Base-by-base conservation (phyloP, 192 early-diverging fungal species). In the Backusella luteola region DNA sequence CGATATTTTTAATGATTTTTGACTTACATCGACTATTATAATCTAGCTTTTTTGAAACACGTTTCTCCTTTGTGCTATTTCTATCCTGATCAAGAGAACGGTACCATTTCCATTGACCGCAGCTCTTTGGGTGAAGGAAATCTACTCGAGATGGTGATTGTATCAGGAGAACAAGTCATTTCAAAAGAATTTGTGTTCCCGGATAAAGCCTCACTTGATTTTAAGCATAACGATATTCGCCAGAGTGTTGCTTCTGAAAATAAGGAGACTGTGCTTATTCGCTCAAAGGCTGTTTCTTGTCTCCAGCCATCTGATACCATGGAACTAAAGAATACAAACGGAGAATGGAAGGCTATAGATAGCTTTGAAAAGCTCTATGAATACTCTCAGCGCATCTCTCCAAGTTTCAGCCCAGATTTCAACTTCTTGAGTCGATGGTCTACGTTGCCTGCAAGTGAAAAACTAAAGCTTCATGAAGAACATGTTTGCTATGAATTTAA, bases 401-500 rank as follows among this genome's bases (percentile, higher is more conserved):
- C 29, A 19, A 32, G 5, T 21, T 63, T 41, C 11, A 59, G 19
- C 0, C 41, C 73, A 0, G 34, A 71, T 29, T 86, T 85, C 49
- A 70, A 70, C 7, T 84, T 84, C 11, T 67, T 85, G 34, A 59
- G 59, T 38, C 79, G 78, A 29, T 88, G 87, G 87, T 69, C 75
- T 23, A 29, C 63, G 5, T 59, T 86, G 1, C 67, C 70, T 14
- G 12, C 41, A 2, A 21, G 69, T 12, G 46, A 71, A 52, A 88
- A 86, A 68, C 49, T 85, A 17, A 75, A 83, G 52, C 75, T 75
- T 29, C 81, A 82, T 53, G 79, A 79, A 14, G 73, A 77, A 8
- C 79, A 78, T 34, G 76, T 68, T 4, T 88, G 83, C 38, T 79
- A 88, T 52, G 87, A 88, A 73, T 67, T 86, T 39, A 86, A 86